Evolutionary conservation across 371 early-diverging fungal species (phyloP).

Genomic region (Lichtheimia ornata): DNA sequence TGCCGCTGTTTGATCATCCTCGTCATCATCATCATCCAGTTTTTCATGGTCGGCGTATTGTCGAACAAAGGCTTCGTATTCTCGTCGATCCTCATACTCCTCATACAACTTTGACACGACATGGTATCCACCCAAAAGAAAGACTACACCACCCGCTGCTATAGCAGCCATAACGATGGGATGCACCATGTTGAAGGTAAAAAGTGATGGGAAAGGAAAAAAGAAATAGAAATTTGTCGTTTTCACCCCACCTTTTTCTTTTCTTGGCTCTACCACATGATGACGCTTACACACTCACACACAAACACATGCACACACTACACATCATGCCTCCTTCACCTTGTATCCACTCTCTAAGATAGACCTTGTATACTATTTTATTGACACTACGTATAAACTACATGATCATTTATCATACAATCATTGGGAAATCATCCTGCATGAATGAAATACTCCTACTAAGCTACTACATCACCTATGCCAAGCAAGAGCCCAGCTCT

Average conservation of each 20-base stretch:
- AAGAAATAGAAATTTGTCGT: background rate
- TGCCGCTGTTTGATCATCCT: background rate
- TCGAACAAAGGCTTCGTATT: slow-evolving; percentile 3
- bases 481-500: no score
- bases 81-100: slow-evolving; percentile 1
- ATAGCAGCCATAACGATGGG: slow-evolving; percentile 3
- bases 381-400: no score
- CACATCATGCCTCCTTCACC: no score
- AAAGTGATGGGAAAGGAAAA: background rate
- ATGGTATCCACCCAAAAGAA: slow-evolving; percentile 6
- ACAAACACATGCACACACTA: background rate
- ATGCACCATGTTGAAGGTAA: slow-evolving; percentile 1
- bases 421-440: no score
- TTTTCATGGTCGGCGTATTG: slow-evolving; percentile 7
- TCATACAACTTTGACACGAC: background rate
- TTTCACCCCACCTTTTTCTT: background rate
- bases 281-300: no score
- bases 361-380: no score
- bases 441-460: no score
- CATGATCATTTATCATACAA: no score
- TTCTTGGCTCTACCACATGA: background rate
- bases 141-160: slow-evolving; percentile 2
- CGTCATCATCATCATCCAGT: slow-evolving; percentile 1
- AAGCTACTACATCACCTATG: no score
- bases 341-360: no score